Conservation (phyloP, 306 rosid species). For the Lithocarpus polystachyus region DNA sequence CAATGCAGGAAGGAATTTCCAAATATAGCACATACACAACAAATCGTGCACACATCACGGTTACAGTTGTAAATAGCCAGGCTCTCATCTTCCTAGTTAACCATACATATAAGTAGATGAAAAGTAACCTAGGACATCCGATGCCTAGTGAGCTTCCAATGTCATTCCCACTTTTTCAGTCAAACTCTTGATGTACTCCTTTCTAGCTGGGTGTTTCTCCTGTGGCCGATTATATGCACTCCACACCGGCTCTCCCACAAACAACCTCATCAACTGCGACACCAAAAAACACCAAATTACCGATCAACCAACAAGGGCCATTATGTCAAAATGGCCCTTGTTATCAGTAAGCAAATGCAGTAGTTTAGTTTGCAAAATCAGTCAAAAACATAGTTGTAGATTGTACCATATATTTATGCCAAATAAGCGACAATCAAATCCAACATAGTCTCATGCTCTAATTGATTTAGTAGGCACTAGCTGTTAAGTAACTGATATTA, state of each 20-base stretch:
- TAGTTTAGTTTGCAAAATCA: background rate
- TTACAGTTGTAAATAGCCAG: background rate
- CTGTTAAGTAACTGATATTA: too few species aligned
- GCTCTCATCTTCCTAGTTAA: background rate
- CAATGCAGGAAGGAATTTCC: background rate
- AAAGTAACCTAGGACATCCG: background rate
- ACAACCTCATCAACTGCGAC: conserved; percentile 80
- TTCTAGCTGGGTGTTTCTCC: conserved; percentile 80
- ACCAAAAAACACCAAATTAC: background rate
- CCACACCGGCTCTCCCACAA: conserved; percentile 89
- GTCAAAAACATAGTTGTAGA: background rate
- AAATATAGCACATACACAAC: background rate
- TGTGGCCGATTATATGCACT: conserved; percentile 83
- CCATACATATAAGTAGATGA: background rate
- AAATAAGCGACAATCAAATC: too few species aligned
- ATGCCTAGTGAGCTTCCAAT: conserved; percentile 56
- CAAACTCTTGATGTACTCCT: conserved; percentile 60
- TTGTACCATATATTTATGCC: background rate
- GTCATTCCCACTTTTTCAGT: conserved; percentile 49
- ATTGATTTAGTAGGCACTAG: too few species aligned
- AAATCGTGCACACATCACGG: background rate
- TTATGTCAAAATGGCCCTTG: background rate
- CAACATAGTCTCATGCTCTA: too few species aligned
- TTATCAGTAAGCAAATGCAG: background rate
- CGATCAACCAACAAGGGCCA: background rate